Evolutionary conservation across 192 early-diverging fungal species (phyloP).

Genomic region (Umbelopsis vinacea): DNA sequence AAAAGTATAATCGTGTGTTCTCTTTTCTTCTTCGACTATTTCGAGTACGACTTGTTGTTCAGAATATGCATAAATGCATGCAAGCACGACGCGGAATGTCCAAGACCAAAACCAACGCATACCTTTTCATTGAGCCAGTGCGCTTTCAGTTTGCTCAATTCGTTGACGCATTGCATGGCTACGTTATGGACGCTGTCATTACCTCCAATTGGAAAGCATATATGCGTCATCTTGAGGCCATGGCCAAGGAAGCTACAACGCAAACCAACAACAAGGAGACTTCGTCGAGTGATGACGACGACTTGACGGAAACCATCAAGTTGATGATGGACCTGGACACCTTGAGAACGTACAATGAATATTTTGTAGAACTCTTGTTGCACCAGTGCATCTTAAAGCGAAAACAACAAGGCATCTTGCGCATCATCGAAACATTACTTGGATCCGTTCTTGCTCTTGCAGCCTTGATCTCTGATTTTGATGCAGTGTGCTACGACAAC

Average conservation of each 20-base stretch:
- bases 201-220: constrained; percentile 47
- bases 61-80: constrained; percentile 40
- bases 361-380: constrained; percentile 51
- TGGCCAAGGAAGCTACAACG: constrained; percentile 19
- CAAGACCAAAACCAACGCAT: neutral
- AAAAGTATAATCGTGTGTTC: constrained; percentile 56
- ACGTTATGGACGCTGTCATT: constrained; percentile 48
- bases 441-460: neutral
- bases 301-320: neutral
- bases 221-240: constrained; percentile 41
- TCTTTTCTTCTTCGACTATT: constrained; percentile 49
- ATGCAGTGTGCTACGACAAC: constrained; percentile 5
- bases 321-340: constrained; percentile 43
- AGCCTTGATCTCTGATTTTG: constrained; percentile 7
- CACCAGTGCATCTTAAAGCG: constrained; percentile 49
- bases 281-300: constrained; percentile 3
- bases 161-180: constrained; percentile 48
- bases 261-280: neutral
- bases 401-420: constrained; percentile 46
- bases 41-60: constrained; percentile 38
- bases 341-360: constrained; percentile 48
- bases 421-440: constrained; percentile 24
- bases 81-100: constrained; percentile 32
- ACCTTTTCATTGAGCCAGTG: constrained; percentile 39
- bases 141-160: constrained; percentile 56